phyloP scores from a whole-genome alignment of 148 eudicot genomes.

The Camellia lanceoleosa region DNA sequence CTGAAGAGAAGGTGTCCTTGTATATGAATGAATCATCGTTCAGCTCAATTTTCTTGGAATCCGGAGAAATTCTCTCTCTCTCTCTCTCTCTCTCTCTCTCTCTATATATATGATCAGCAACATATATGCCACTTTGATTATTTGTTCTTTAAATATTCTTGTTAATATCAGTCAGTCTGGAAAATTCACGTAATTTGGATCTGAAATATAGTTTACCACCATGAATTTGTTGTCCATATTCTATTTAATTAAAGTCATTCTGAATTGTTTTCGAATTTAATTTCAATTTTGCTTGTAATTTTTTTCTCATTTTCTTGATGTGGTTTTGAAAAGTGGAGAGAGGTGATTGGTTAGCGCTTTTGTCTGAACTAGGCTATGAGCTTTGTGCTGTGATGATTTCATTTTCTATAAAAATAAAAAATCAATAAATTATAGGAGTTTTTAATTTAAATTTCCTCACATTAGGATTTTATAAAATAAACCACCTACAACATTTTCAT shows the following conservation, averaged over 20 bases:
- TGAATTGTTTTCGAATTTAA: not conserved
- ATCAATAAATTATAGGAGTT: too few species aligned
- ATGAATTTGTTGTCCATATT: not conserved
- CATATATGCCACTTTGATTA: not conserved
- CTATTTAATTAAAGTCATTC: not conserved
- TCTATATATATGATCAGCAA: not conserved
- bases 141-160: not conserved
- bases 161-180: not conserved
- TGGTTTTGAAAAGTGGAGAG: not conserved
- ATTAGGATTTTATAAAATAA: too few species aligned
- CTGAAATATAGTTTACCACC: not conserved
- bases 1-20: conserved; percentile 20
- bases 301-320: not conserved
- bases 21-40: not conserved
- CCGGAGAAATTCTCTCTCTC: not conserved
- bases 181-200: conserved; percentile 1
- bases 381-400: too few species aligned
- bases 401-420: too few species aligned
- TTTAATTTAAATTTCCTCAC: too few species aligned
- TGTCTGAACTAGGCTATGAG: too few species aligned
- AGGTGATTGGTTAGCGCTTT: too few species aligned
- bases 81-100: conserved; percentile 1
- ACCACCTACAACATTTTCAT: too few species aligned
- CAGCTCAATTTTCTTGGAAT: not conserved
- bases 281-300: not conserved